phyloP scores from a whole-genome alignment of 1,139 yeast species.

The Debaryomyces udenii region DNA sequence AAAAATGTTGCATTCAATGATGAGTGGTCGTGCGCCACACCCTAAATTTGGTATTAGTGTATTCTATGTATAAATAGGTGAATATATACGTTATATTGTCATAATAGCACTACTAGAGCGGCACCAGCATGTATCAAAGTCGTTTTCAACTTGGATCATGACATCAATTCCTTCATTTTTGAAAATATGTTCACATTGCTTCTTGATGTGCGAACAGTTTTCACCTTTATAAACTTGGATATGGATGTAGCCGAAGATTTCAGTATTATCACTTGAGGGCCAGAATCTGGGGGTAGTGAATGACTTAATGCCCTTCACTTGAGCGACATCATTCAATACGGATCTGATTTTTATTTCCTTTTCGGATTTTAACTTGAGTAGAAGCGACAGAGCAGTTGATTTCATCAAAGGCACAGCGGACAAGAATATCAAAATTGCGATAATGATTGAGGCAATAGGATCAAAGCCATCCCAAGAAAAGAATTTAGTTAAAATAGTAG shows the following conservation, averaged over 20 bases:
- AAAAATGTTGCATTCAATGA: constrained; percentile 5
- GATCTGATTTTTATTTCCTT: constrained; percentile 63
- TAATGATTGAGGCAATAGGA: constrained; percentile 87
- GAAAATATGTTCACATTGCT: constrained; percentile 57
- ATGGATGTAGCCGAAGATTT: constrained; percentile 63
- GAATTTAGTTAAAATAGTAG: constrained; percentile 68
- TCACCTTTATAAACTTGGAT: constrained; percentile 72
- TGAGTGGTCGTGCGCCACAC: constrained; percentile 6
- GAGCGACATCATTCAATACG: constrained; percentile 65
- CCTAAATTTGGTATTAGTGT: neutral
- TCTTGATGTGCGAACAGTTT: constrained; percentile 61
- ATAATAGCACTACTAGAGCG: constrained; percentile 19
- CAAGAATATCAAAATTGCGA: constrained; percentile 75
- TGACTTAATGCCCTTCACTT: constrained; percentile 78
- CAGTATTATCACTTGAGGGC: constrained; percentile 58
- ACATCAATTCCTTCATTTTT: constrained; percentile 41
- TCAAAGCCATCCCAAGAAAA: constrained; percentile 74
- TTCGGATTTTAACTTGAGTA: constrained; percentile 59
- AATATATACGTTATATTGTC: constrained; percentile 7
- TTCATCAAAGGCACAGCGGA: constrained; percentile 84
- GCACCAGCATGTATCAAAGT: constrained; percentile 65
- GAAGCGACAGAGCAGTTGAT: constrained; percentile 75
- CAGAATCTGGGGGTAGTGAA: constrained; percentile 91
- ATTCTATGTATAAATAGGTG: constrained; percentile 1
- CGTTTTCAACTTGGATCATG: constrained; percentile 64